phyloP scores from a whole-genome alignment of 352 stramenopile genomes.

The Saprolegnia diclina region DNA sequence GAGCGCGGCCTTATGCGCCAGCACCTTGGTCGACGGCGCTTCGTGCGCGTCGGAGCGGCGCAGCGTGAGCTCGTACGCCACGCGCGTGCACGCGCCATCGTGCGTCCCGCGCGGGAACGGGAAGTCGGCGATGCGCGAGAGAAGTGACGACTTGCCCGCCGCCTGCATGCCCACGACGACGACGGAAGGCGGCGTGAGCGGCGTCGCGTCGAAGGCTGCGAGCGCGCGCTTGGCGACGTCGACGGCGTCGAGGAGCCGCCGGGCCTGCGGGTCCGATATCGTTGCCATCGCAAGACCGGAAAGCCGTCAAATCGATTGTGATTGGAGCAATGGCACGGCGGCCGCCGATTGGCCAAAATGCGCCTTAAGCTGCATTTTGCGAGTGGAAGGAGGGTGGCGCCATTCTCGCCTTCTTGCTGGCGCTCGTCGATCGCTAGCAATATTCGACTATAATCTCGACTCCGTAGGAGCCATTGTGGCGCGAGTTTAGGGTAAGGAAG shows the following conservation, averaged over 20 bases:
- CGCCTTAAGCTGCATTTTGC: neutral
- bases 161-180: slow-evolving; percentile 24
- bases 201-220: neutral
- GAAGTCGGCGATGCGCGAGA: neutral
- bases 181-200: slow-evolving; percentile 1
- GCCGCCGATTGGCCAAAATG: neutral
- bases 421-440: too few species aligned
- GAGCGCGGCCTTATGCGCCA: neutral
- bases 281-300: neutral
- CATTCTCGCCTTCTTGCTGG: too few species aligned
- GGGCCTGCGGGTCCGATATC: slow-evolving; percentile 3
- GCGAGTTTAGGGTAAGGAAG: too few species aligned
- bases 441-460: too few species aligned
- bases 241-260: slow-evolving; percentile 5
- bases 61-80: slow-evolving; percentile 9
- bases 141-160: slow-evolving; percentile 12
- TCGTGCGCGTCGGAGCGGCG: neutral
- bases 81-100: slow-evolving; percentile 5
- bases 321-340: neutral
- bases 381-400: neutral
- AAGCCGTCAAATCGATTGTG: neutral
- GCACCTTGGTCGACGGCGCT: neutral
- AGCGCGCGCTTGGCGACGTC: neutral
- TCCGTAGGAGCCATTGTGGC: too few species aligned
- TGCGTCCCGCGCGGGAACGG: slow-evolving; percentile 1